Percentiles rank a stretch among this genome's conserved stretches.
Conservation (phyloP, 495 filamentous ascomycete genomes). For the Daldinia loculata region DNA sequence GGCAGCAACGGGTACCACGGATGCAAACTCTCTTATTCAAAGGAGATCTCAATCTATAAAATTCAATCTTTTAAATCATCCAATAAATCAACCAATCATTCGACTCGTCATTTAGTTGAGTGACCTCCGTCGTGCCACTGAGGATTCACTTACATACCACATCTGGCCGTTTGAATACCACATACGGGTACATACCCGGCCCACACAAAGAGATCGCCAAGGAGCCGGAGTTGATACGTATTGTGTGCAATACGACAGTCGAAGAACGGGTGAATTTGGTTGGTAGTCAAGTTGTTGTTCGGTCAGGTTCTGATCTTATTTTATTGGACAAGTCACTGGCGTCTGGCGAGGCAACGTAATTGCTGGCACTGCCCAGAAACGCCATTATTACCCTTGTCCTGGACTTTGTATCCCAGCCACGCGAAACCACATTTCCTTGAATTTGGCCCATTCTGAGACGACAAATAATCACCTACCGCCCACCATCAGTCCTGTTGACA, state of each 20-base stretch:
- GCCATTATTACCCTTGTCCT: slow-evolving; percentile 30
- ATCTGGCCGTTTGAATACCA: slow-evolving; percentile 16
- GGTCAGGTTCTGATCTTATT: slow-evolving; percentile 20
- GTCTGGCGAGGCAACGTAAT: slow-evolving; percentile 37
- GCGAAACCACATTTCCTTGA: slow-evolving; percentile 37
- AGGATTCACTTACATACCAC: slow-evolving; percentile 12
- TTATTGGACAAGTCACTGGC: slow-evolving; percentile 24
- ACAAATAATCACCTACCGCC: slow-evolving; percentile 27
- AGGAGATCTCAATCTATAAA: background rate
- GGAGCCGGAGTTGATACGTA: slow-evolving; percentile 38
- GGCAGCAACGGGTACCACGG: slow-evolving; percentile 4
- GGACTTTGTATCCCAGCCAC: slow-evolving; percentile 33
- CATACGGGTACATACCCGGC: slow-evolving; percentile 16
- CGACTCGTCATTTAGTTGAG: slow-evolving; percentile 10
- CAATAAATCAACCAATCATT: slow-evolving; percentile 26
- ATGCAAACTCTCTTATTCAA: slow-evolving; percentile 28
- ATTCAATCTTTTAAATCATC: slow-evolving; percentile 4
- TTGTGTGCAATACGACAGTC: slow-evolving; percentile 33
- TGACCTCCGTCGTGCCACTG: slow-evolving; percentile 1
- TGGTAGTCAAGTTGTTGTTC: slow-evolving; percentile 23
- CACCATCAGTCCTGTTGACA: background rate
- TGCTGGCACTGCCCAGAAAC: slow-evolving; percentile 28
- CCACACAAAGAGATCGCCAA: slow-evolving; percentile 37
- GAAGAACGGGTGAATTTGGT: slow-evolving; percentile 14
- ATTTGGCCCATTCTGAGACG: slow-evolving; percentile 41